Base-by-base conservation (phyloP, 2,329 filamentous ascomycete genomes). In the Colletotrichum chlorophyti region DNA sequence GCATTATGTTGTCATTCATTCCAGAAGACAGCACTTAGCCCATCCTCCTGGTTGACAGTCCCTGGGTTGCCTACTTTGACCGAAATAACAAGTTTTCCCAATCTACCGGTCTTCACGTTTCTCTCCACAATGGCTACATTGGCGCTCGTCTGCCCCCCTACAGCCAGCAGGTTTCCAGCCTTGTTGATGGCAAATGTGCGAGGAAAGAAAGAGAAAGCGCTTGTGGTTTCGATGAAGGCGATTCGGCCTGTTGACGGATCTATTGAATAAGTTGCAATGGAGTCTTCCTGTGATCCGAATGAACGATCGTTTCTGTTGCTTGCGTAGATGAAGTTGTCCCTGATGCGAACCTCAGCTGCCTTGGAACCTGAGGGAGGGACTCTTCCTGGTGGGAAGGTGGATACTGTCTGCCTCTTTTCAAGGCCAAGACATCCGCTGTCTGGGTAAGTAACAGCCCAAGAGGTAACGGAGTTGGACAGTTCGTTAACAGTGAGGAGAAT, bases 111-210 rank as follows among this genome's bases (percentile, higher is more conserved):
- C 12, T 70, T 67, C 0, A 76, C 69, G 68, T 90, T 79, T 10
- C 88, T 73, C 58, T 72, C 68, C 23, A 88, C 74, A 29, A 91
- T 79, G 2, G 79, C 82, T 1, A 91, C 82, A 19, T 79, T 83
- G 12, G 81, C 78, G 35, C 79, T 83, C 2, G 80, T 79, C 73
- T 90, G 86, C 21, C 88, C 80, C 0, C 82, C 88, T 34, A 91
- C 79, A 0, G 87, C 87, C 2, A 90, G 78, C 59, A 87, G 64
- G 40, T 80, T 76, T 0, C 87, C 87, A 0, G 79, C 79, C 34
- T 76, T 77, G 66, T 88, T 89, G 51, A 89, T 74, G 19, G 77
- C 76, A 67, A 90, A 87, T 1, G 86, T 87, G 2, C 88, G 77
- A 0, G 88, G 88, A 64, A 82, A 86, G 53, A 74, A 79, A 0